Base-by-base conservation (phyloP, 2,329 filamentous ascomycete genomes). In the Gaeumannomyces sp. region DNA sequence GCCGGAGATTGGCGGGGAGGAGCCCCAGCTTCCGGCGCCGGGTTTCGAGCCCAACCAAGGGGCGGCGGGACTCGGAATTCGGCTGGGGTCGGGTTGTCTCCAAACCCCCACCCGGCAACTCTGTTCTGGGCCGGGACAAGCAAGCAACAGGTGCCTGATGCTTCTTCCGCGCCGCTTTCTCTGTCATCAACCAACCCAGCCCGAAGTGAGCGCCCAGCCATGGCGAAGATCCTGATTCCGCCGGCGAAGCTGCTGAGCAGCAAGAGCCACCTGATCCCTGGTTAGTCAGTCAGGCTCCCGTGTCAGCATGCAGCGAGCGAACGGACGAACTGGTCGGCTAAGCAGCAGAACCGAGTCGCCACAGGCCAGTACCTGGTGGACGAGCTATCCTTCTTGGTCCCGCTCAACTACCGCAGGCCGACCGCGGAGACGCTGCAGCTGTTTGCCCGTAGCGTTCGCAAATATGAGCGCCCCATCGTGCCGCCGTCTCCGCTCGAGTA, bases 351-450 rank as follows among this genome's bases (percentile, higher is more conserved):
- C 45, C 19, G 22, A 14, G 27, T 28, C 64, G 16, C 58, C 35
- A 64, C 60, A 92, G 92, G 92, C 61, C 89, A 88, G 73, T 81
- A 96, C 60, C 81, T 85, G 66, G 84, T 96, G 67, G 90, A 90
- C 2, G 93, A 97, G 74, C 83, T 94, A 71, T 90, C 92, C 80
- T 97, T 97, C 76, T 84, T 92, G 69, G 93, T 97, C 14, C 93
- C 93, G 4, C 83, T 91, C 67, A 90, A 96, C 78, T 90, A 96
- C 76, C 77, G 78, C 67, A 83, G 87, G 64, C 86, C 87, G 1
- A 73, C 79, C 3, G 79, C 81, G 35, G 85, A 84, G 61, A 86
- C 80, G 6, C 82, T 97, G 67, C 86, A 85, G 64, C 80, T 97
- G 50, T 97, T 97, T 75, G 93, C 85, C 45, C 89, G 33, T 27